Evolutionary conservation across 2,329 filamentous ascomycete species (phyloP).

Genomic region (Mycosphaerella sp.): DNA sequence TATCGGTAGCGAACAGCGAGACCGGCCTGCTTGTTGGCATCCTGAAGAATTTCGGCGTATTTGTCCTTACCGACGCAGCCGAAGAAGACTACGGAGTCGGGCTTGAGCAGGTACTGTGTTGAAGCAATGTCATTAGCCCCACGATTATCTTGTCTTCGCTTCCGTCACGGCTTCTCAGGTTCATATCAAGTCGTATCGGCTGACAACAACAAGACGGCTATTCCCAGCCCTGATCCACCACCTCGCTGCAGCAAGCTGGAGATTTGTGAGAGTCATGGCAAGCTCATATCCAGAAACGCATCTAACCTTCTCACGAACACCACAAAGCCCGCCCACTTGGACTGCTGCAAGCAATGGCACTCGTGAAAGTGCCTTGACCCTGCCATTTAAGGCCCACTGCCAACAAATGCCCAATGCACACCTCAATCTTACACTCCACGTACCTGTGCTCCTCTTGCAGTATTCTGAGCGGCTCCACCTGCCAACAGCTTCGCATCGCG

Average conservation of each 20-base stretch:
- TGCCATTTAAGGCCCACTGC: neutral
- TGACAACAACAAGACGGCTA: neutral
- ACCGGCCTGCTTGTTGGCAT: constrained; percentile 80
- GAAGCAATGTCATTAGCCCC: constrained; percentile 8
- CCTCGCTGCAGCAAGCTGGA: neutral
- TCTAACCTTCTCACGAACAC: neutral
- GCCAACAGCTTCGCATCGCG: constrained; percentile 91
- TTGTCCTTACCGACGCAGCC: constrained; percentile 94
- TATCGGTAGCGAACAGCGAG: constrained; percentile 93
- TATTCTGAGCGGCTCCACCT: constrained; percentile 95
- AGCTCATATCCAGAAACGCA: neutral
- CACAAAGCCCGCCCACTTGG: neutral
- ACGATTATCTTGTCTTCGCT: neutral
- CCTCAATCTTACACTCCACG: constrained; percentile 4
- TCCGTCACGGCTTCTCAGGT: neutral
- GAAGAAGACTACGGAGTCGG: constrained; percentile 86
- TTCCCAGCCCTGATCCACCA: neutral
- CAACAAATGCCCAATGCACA: neutral
- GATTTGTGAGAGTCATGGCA: neutral
- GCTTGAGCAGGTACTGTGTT: constrained; percentile 73
- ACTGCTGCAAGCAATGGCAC: neutral
- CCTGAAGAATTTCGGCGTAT: constrained; percentile 80
- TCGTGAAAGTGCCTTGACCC: neutral
- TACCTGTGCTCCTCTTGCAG: constrained; percentile 82
- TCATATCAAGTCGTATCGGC: neutral